Evolutionary conservation across 352 stramenopile genomes (phyloP).

Genomic region (Pythium angustatum): DNA sequence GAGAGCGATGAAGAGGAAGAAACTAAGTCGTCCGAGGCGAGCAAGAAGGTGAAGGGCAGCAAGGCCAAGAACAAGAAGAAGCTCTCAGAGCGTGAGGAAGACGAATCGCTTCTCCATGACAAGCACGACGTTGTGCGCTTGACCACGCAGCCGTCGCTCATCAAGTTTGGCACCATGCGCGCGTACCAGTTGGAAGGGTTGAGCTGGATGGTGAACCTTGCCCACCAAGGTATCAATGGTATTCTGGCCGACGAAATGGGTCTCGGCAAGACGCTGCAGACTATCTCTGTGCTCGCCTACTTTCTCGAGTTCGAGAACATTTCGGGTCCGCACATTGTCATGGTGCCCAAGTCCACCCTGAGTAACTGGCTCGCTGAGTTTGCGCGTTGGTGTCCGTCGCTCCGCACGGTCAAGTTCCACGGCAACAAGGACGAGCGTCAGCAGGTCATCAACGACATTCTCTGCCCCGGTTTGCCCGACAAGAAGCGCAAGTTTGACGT

Average conservation of each 20-base stretch:
- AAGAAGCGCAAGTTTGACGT: constrained; percentile 95
- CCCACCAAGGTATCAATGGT: constrained; percentile 98
- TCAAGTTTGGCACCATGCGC: constrained; percentile 95
- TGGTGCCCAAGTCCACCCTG: constrained; percentile 94
- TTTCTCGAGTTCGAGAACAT: constrained; percentile 86
- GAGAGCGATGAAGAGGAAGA: constrained; percentile 78
- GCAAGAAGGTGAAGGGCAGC: constrained; percentile 31
- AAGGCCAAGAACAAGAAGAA: constrained; percentile 78
- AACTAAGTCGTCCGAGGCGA: constrained; percentile 52
- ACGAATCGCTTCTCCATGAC: constrained; percentile 72
- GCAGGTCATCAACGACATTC: constrained; percentile 86
- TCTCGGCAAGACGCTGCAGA: constrained; percentile 97
- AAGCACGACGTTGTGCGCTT: constrained; percentile 90
- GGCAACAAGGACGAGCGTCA: constrained; percentile 88
- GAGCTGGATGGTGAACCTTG: constrained; percentile 98
- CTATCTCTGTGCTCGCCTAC: constrained; percentile 86
- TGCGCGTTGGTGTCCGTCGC: constrained; percentile 88
- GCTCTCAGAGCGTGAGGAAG: constrained; percentile 82
- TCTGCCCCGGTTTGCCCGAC: constrained; percentile 85
- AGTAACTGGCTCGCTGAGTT: constrained; percentile 95
- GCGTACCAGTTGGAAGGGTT: constrained; percentile 98
- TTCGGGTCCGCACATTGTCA: constrained; percentile 90
- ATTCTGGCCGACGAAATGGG: constrained; percentile 98
- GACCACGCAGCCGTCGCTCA: constrained; percentile 90
- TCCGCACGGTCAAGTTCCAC: constrained; percentile 94